phyloP scores from a whole-genome alignment of 2,329 filamentous ascomycete genomes.

The Diaporthe eres region DNA sequence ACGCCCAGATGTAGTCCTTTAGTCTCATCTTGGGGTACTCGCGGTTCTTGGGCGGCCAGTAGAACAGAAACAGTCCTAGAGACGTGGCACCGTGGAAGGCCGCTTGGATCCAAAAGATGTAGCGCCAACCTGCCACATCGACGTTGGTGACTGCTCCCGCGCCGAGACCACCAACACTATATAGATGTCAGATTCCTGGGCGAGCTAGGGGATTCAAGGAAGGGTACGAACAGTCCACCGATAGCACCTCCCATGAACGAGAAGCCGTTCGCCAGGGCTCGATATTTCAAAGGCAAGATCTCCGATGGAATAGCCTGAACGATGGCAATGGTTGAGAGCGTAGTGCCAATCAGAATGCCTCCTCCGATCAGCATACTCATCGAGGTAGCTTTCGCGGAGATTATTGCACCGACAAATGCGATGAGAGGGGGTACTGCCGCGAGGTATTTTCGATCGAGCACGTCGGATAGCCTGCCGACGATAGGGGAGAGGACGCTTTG shows the following conservation, averaged over 20 bases:
- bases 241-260: conserved; percentile 64
- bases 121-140: conserved; percentile 63
- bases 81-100: conserved; percentile 64
- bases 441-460: conserved; percentile 68
- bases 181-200: background rate
- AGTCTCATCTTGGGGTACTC: conserved; percentile 56
- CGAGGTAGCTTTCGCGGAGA: conserved; percentile 67
- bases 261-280: conserved; percentile 69
- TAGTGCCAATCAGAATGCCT: conserved; percentile 69
- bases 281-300: conserved; percentile 69
- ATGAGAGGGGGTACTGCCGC: conserved; percentile 66
- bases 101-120: conserved; percentile 73
- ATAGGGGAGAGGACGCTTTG: conserved; percentile 70
- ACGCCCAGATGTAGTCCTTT: conserved; percentile 59
- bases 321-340: conserved; percentile 67
- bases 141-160: conserved; percentile 67
- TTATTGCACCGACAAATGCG: conserved; percentile 66
- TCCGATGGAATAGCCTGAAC: conserved; percentile 70
- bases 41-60: conserved; percentile 58
- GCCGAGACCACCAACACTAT: conserved; percentile 62
- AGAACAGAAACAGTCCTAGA: conserved; percentile 62
- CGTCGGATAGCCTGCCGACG: conserved; percentile 69
- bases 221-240: conserved; percentile 59
- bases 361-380: conserved; percentile 71
- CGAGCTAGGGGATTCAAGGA: background rate